Evolutionary conservation across 2,329 filamentous ascomycete species (phyloP).

Genomic region (Akanthomyces muscarius): DNA sequence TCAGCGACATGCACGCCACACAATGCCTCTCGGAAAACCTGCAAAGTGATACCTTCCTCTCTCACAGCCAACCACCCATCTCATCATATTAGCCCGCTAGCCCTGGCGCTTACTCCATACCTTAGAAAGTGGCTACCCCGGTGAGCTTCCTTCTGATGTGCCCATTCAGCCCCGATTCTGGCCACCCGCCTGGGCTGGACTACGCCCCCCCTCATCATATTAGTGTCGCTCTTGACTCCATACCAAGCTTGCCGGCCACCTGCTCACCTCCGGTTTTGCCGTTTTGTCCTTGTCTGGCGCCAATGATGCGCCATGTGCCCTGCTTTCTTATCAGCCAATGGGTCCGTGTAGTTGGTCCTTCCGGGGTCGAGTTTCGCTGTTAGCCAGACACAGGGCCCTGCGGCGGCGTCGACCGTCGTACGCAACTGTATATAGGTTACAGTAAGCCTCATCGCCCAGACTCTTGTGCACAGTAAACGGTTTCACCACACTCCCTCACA

Average conservation of each 20-base stretch:
- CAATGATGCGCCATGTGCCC: slow-evolving; percentile 2
- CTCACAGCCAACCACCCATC: not conserved
- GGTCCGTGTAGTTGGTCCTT: not conserved
- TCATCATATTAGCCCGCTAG: not conserved
- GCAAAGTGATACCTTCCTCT: not conserved
- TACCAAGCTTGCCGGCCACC: not conserved
- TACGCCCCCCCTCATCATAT: not conserved
- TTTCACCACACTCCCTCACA: not conserved
- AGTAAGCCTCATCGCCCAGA: slow-evolving; percentile 1
- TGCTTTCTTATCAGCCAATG: slow-evolving; percentile 4
- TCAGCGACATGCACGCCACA: not conserved
- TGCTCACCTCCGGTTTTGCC: slow-evolving; percentile 9
- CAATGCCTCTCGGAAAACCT: not conserved
- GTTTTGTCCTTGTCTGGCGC: slow-evolving; percentile 24
- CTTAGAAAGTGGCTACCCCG: not conserved
- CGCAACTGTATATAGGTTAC: not conserved
- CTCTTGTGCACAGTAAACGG: not conserved
- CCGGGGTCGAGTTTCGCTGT: not conserved
- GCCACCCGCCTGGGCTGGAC: not conserved
- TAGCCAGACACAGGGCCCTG: not conserved
- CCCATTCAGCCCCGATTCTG: slow-evolving; percentile 5
- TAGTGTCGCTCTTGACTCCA: slow-evolving; percentile 9
- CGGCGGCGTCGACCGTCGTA: no score
- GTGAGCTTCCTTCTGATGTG: not conserved
- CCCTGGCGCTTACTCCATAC: slow-evolving; percentile 14